Evolutionary conservation across 192 early-diverging fungal genomes (phyloP).

Genomic region (Backusella liffmaniae): DNA sequence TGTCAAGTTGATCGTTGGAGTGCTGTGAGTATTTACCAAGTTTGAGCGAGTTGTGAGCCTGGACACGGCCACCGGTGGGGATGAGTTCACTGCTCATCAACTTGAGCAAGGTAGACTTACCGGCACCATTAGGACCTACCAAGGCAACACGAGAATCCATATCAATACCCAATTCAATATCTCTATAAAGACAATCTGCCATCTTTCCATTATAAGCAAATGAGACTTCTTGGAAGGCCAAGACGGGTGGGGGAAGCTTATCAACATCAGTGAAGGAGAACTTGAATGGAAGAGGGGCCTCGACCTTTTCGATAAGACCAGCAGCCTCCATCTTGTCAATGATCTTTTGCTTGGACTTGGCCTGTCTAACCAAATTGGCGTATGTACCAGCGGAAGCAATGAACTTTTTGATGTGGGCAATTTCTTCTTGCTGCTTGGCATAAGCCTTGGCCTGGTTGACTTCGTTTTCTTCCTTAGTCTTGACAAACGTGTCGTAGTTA

Average conservation of each 20-base stretch:
- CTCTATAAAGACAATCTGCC: slow-evolving; percentile 82
- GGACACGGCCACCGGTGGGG: slow-evolving; percentile 81
- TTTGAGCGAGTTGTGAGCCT: slow-evolving; percentile 90
- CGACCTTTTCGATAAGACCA: slow-evolving; percentile 95
- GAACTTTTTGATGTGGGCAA: slow-evolving; percentile 98
- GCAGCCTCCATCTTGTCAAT: slow-evolving; percentile 99
- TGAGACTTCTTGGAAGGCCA: slow-evolving; percentile 88
- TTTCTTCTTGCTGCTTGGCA: slow-evolving; percentile 98
- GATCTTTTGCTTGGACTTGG: slow-evolving; percentile 99
- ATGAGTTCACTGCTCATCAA: slow-evolving; percentile 90
- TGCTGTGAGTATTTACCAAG: slow-evolving; percentile 97
- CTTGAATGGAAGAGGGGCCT: slow-evolving; percentile 69
- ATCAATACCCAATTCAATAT: slow-evolving; percentile 93
- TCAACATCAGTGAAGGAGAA: slow-evolving; percentile 87
- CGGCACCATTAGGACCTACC: slow-evolving; percentile 94
- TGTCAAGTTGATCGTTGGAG: slow-evolving; percentile 94
- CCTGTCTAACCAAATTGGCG: slow-evolving; percentile 97
- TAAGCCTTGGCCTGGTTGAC: slow-evolving; percentile 99
- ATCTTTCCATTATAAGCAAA: slow-evolving; percentile 90
- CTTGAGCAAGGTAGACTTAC: slow-evolving; percentile 97
- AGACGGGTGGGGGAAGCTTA: slow-evolving; percentile 93
- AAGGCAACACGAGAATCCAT: slow-evolving; percentile 99
- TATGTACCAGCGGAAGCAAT: slow-evolving; percentile 99
- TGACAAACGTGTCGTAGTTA: slow-evolving; percentile 96
- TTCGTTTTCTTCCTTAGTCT: slow-evolving; percentile 93